Evolutionary conservation across 192 early-diverging fungal genomes (phyloP), one percentile per base, ranked within the genome.

Genomic region (Phycomyces blakesleeanus): DNA sequence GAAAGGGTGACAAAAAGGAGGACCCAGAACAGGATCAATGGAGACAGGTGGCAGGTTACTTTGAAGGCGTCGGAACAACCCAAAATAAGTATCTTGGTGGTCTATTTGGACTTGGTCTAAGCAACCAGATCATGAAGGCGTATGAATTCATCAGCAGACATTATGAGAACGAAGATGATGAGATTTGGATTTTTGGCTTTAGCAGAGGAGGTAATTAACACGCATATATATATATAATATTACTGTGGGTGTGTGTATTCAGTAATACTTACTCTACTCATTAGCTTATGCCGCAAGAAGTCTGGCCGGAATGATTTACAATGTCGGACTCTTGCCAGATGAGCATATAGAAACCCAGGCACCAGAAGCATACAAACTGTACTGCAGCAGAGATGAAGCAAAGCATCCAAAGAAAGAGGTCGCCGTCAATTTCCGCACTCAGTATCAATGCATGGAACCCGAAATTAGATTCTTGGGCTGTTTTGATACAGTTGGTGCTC

Each of bases 131-230:
- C 15, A 40, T 59, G 14, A 20, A 49, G 29, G 65, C 65, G 2
- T 67, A 67, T 50, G 11, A 25, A 38, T 67, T 51, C 37, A 8
- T 67, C 16, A 50, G 37, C 20, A 21, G 22, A 9, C 22, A 38
- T 25, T 38, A 53, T 34, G 16, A 39, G 40, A 34, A 67, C 26
- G 34, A 67, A 58, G 52, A 59, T 0, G 65, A 67, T 29, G 57
- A 67, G 15, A 29, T 67, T 20, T 67, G 57, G 57, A 24, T 59
- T 7, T 47, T 67, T 67, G 65, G 65, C 1, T 67, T 53, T 49
- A 67, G 65, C 15, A 29, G 65, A 53, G 65, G 65, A 67, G 57
- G 65, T 67, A 59, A 60, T 18, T 63, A 40, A 40, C 18, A 41
- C 52, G 39, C 8, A 3, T 18, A n/a, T 29, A 7, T 16, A 50